A percentile compares a stretch with the other conserved stretches of the same genome.
Evolutionary conservation across 176 grass and related monocot species (phyloP).

Genomic region (barley (Hordeum vulgare)): DNA sequence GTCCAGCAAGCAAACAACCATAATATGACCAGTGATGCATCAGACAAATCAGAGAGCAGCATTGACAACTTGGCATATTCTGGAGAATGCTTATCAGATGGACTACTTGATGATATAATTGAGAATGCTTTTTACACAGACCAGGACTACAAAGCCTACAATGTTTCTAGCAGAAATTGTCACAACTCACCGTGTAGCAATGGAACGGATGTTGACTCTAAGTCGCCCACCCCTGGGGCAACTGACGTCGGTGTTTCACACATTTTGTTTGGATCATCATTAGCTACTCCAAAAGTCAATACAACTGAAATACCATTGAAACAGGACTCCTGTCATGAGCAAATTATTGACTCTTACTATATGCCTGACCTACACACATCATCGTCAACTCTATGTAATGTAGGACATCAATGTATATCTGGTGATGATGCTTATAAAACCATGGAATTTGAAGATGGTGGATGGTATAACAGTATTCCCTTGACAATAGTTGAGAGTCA

Average conservation of each 20-base stretch:
- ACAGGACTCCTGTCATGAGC: slow-evolving; percentile 25
- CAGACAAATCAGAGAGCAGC: slow-evolving; percentile 32
- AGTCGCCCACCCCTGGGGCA: not conserved
- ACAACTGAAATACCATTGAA: slow-evolving; percentile 14
- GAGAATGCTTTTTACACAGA: slow-evolving; percentile 73
- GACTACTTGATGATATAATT: slow-evolving; percentile 84
- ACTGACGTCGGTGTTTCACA: not conserved
- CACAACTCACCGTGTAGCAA: slow-evolving; percentile 31
- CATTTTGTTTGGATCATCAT: not conserved
- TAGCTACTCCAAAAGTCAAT: slow-evolving; percentile 13
- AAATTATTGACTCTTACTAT: slow-evolving; percentile 84
- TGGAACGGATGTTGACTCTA: slow-evolving; percentile 41
- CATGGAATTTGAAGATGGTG: slow-evolving; percentile 47
- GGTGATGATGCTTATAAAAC: slow-evolving; percentile 20
- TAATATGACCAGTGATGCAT: slow-evolving; percentile 23
- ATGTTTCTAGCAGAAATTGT: slow-evolving; percentile 19
- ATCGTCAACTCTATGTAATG: slow-evolving; percentile 5
- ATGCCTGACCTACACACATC: slow-evolving; percentile 42
- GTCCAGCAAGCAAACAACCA: slow-evolving; percentile 50
- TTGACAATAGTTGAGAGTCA: slow-evolving; percentile 86
- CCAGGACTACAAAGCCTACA: slow-evolving; percentile 1
- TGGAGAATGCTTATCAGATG: slow-evolving; percentile 40
- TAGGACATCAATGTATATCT: slow-evolving; percentile 21
- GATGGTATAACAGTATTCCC: slow-evolving; percentile 59
- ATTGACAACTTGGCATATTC: slow-evolving; percentile 31